phyloP scores from a whole-genome alignment of 2,329 filamentous ascomycete genomes.

The Clathrospora elynae region DNA sequence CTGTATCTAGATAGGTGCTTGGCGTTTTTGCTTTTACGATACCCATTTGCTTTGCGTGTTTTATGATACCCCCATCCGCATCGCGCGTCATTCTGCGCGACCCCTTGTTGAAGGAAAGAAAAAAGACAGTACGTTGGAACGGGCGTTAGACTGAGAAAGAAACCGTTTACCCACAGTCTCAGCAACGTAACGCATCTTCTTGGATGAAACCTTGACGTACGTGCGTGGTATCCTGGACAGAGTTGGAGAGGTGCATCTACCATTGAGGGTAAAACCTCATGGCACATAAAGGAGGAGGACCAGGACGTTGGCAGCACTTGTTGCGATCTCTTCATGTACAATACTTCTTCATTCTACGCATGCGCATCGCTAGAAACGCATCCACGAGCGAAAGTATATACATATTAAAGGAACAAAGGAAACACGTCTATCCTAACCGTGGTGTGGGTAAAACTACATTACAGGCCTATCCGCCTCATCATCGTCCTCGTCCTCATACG shows the following conservation, averaged over 20 bases:
- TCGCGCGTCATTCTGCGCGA: background rate
- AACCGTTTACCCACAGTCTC: background rate
- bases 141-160: no score
- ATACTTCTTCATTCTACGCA: constrained; percentile 1
- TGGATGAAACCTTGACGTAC: constrained; percentile 17
- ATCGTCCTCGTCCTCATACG: constrained; percentile 40
- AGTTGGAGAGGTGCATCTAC: background rate
- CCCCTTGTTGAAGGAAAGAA: background rate
- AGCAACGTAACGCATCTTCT: constrained; percentile 3
- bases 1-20: constrained; percentile 16
- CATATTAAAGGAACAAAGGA: constrained; percentile 5
- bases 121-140: background rate
- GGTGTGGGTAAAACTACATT: constrained; percentile 32
- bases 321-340: background rate
- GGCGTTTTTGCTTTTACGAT: constrained; percentile 1
- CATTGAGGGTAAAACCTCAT: constrained; percentile 14
- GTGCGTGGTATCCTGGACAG: no score
- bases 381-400: constrained; percentile 9
- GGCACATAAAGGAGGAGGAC: constrained; percentile 1
- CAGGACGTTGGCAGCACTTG: no score
- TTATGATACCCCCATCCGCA: no score
- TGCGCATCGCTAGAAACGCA: constrained; percentile 26
- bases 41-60: background rate
- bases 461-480: constrained; percentile 42
- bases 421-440: constrained; percentile 8